A percentile compares a stretch with the other conserved stretches of the same genome.
phyloP scores from a whole-genome alignment of 78 protist genomes.

The Dictyostelium capitatum region DNA sequence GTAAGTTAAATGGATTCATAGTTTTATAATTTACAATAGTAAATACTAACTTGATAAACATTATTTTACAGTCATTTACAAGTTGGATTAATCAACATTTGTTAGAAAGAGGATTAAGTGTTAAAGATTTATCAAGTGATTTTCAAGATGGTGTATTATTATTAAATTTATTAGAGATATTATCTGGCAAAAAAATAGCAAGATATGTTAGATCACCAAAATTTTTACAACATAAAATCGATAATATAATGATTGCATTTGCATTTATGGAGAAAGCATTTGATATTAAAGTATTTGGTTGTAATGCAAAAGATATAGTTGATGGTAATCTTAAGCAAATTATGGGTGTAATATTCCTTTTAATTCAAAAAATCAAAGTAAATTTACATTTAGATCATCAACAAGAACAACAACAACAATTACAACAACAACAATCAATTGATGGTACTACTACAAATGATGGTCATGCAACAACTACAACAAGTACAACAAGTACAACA shows the following conservation, averaged over 20 bases:
- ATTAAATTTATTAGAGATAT: conserved; percentile 77
- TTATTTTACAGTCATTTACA: conserved; percentile 70
- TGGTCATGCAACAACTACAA: neutral
- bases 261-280: conserved; percentile 65
- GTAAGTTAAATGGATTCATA: conserved; percentile 1
- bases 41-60: too few species aligned
- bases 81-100: conserved; percentile 81
- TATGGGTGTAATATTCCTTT: conserved; percentile 78
- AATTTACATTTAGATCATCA: conserved; percentile 38
- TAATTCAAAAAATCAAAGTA: conserved; percentile 69
- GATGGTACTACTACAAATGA: neutral
- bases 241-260: conserved; percentile 74
- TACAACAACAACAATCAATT: neutral
- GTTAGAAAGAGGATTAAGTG: conserved; percentile 49
- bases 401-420: conserved; percentile 6
- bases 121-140: conserved; percentile 57
- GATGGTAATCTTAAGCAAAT: conserved; percentile 81
- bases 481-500: neutral
- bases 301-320: conserved; percentile 75
- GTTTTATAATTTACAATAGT: neutral
- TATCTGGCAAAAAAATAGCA: conserved; percentile 69
- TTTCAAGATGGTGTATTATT: conserved; percentile 81
- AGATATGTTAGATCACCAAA: conserved; percentile 76
- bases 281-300: conserved; percentile 60
- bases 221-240: conserved; percentile 79